phyloP scores from a whole-genome alignment of 2,329 filamentous ascomycete species.

The Mollisia scopiformis region DNA sequence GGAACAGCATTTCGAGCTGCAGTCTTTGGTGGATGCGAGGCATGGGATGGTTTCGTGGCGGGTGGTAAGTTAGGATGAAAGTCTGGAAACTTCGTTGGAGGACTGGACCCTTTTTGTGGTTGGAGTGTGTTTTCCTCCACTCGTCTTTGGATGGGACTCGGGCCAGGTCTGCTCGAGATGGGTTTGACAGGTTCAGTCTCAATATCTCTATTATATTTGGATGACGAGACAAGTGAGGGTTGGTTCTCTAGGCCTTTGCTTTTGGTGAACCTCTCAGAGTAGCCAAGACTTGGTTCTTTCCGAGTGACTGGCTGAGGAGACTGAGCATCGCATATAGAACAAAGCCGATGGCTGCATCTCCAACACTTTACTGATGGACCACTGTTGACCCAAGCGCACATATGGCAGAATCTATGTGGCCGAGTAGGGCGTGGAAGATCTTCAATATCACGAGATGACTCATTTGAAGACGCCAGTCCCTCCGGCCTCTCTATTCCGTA shows the following conservation, averaged over 20 bases:
- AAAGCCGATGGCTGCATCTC: slow-evolving; percentile 55
- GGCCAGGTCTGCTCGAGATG: neutral
- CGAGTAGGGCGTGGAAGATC: slow-evolving; percentile 28
- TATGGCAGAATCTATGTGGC: slow-evolving; percentile 47
- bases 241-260: neutral
- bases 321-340: slow-evolving; percentile 44
- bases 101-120: slow-evolving; percentile 1
- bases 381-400: slow-evolving; percentile 47
- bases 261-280: neutral
- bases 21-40: neutral
- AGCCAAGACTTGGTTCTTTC: neutral
- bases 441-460: slow-evolving; percentile 38
- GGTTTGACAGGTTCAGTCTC: slow-evolving; percentile 10
- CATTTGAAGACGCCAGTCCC: slow-evolving; percentile 43
- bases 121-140: neutral
- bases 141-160: neutral
- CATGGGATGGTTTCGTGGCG: neutral
- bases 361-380: slow-evolving; percentile 44
- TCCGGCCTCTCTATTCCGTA: slow-evolving; percentile 49
- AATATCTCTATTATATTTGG: neutral
- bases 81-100: slow-evolving; percentile 7
- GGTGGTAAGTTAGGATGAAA: neutral
- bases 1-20: neutral
- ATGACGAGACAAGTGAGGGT: neutral
- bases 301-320: slow-evolving; percentile 4